Base-by-base conservation (phyloP, 2,329 filamentous ascomycete species). In the Monilinia fructicola region DNA sequence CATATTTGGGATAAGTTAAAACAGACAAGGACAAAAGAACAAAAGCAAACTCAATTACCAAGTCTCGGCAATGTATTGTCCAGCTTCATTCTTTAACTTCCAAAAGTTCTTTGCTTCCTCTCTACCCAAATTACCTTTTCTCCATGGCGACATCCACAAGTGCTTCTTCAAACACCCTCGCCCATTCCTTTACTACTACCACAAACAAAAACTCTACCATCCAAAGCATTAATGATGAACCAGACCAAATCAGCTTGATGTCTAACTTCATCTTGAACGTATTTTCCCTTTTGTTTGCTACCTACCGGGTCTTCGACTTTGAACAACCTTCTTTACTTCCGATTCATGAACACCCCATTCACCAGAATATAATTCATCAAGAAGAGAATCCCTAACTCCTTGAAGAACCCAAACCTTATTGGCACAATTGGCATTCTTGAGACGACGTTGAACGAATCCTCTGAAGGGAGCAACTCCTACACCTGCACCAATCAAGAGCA, bases 391-490 rank as follows among this genome's bases (percentile, higher is more conserved):
- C n/a, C 93, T 90, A 55, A 97, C 88, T 50, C 93, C 93, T 79
- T 97, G 93, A 54, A 97, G 85, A 55, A 97, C 91, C 93, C 93
- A 97, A 74, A 97, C 94, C 81, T 97, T 97, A 83, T 97, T 97
- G 70, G 92, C 93, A 76, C 93, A 97, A 80, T 96, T 97, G 75
- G 93, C 93, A 69, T 93, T 95, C 83, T 94, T 94, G 67, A 97
- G 84, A 16, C 93, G 87, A 68, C 96, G 92, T 80, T 98, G 91
- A 54, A 99, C 96, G 78, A 99, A 99, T 67, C 95, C 95, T 59
- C 95, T 89, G 88, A 99, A 99, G 0, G 95, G 95, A 14, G 95
- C 95, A 78, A 99, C 94, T 70, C 95, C 95, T 28, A 99, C 95
- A 65, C 95, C 95, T 5, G 95, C 95, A 42, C 95, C 95, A 73